Evolutionary conservation across 2,329 filamentous ascomycete genomes (phyloP).

Genomic region (Fusarium succisae): DNA sequence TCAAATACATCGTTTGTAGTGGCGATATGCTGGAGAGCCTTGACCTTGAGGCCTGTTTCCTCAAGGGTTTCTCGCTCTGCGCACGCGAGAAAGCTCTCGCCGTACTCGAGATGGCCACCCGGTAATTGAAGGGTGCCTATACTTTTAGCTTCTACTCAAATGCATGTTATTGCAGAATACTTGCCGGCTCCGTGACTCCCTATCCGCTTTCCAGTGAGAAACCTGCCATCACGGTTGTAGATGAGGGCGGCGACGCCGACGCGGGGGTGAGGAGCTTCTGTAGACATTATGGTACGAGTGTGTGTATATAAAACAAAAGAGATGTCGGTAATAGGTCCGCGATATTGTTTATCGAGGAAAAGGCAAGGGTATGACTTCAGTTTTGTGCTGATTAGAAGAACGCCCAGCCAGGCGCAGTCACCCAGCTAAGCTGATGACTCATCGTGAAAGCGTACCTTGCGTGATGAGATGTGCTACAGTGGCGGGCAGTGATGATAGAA

Average conservation of each 20-base stretch:
- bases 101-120: constrained; percentile 78
- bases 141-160: not conserved
- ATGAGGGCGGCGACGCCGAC: constrained; percentile 62
- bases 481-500: not conserved
- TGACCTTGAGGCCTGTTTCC: constrained; percentile 72
- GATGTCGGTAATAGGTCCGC: too few relatives aligned
- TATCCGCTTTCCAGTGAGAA: constrained; percentile 59
- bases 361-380: not conserved
- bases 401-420: constrained; percentile 7
- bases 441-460: not conserved
- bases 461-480: not conserved
- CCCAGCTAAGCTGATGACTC: constrained; percentile 16
- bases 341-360: not conserved
- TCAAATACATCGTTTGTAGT: constrained; percentile 75
- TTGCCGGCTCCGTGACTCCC: constrained; percentile 61
- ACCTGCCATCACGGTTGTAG: constrained; percentile 51
- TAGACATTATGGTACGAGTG: constrained; percentile 10
- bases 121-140: constrained; percentile 72
- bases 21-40: constrained; percentile 61
- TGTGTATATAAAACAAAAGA: not conserved
- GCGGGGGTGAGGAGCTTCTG: constrained; percentile 45
- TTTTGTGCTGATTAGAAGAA: constrained; percentile 6
- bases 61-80: constrained; percentile 74
- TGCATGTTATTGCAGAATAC: not conserved
- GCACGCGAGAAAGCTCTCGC: constrained; percentile 70